Evolutionary conservation across 805 yeast genomes (phyloP), one percentile per base, ranked within the genome.

Genomic region (Candida golubevii): DNA sequence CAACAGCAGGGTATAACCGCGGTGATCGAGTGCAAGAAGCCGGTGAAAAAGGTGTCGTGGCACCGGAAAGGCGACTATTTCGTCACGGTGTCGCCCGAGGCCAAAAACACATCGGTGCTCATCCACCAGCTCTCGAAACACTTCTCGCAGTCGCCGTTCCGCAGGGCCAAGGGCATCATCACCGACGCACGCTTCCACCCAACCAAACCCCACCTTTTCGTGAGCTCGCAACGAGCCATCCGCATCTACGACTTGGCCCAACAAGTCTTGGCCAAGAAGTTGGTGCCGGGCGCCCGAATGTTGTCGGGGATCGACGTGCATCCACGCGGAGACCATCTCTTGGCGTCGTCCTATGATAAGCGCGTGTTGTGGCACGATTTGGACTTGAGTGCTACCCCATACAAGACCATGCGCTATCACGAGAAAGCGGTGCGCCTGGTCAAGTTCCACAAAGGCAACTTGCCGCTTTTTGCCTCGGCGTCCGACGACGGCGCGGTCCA

Each of bases 141-240:
- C 69, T 76, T 85, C 48, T 84, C 98, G 13, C 99, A 93, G 71
- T 86, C 96, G 9, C 99, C 99, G 48, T 93, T 93, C 79, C 78
- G 82, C 55, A 88, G 88, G 66, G 80, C 96, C 31, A 87, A 87
- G 71, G 99, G 99, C 54, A 84, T 91, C 50, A 83, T 90, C 37
- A 89, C 89, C 83, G 96, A 89, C 63, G 97, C 96, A 50, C 85
- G 85, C 65, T 93, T 93, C 81, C 99, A 93, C 67, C 99, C 99
- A 28, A 83, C 86, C 70, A 83, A 87, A 59, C 99, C 99, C 23
- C 95, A 88, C 61, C 75, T 93, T 49, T 86, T 87, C 59, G 98
- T 93, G 40, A 89, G 91, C 56, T 86, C 97, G 9, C 99, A 93
- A 71, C 79, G 98, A 60, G 87, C 89, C 55, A 78, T 93, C 51